Percentiles rank a stretch among this genome's conserved stretches.
Conservation (phyloP, 2,329 filamentous ascomycete genomes). For the Fusarium burgessii region DNA sequence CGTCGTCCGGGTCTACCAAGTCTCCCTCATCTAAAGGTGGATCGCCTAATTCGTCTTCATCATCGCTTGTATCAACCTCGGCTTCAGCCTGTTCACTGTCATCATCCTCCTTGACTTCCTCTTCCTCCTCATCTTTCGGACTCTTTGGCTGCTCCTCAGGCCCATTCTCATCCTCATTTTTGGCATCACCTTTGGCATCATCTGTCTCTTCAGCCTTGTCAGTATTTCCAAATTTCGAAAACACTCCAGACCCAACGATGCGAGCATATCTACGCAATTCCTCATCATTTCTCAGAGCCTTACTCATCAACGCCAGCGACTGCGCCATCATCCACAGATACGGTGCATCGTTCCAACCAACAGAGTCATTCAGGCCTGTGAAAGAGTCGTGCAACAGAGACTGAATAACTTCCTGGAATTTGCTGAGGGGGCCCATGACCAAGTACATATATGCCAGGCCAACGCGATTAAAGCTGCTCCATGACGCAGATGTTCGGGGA, state of each 20-base stretch:
- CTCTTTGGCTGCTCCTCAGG: neutral
- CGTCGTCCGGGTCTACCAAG: neutral
- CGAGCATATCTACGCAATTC: neutral
- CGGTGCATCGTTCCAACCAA: constrained; percentile 1
- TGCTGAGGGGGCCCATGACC: neutral
- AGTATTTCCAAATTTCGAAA: neutral
- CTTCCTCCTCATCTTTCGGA: no score
- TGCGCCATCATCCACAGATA: neutral
- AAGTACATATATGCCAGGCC: constrained; percentile 16
- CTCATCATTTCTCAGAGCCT: neutral
- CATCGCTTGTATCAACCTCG: neutral
- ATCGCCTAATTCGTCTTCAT: fast-evolving
- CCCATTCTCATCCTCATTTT: no score
- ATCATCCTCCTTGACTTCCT: fast-evolving
- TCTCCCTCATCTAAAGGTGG: constrained; percentile 5
- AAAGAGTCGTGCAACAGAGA: neutral
- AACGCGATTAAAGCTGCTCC: neutral
- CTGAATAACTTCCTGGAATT: constrained; percentile 1
- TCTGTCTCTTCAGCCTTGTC: neutral
- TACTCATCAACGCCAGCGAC: neutral
- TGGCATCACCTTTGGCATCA: neutral
- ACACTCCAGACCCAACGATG: neutral
- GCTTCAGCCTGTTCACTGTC: neutral
- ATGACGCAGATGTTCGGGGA: neutral
- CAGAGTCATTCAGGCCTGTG: neutral